Base-by-base conservation (phyloP, 257 asterid genomes). In the Eustoma russellianum region DNA sequence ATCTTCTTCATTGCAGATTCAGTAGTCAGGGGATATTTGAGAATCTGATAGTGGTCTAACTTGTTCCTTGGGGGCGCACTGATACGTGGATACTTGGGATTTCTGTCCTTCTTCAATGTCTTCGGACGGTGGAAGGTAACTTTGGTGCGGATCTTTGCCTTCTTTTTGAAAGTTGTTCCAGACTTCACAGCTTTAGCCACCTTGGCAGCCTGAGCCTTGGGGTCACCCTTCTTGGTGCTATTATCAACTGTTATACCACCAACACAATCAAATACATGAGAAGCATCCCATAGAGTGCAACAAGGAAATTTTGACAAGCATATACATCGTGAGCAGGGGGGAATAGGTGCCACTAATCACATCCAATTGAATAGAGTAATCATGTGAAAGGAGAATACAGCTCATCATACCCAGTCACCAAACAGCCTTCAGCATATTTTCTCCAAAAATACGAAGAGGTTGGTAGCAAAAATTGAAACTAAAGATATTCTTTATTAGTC, bases 1-100 rank as follows among this genome's bases (percentile, higher is more conserved):
- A 70, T 70, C 50, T 70, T 70, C 55, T 70, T 70, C 76, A 70
- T 70, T 45, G 76, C 76, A 12, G 76, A 70, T 54, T 70, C 76
- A 18, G 76, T 70, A 6, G 76, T 70, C 57, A 70, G 66, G 3
- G 76, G 76, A 65, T 60, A 70, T 15, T 70, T 70, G 41, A 70
- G 62, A 46, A 70, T 65, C 58, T 70, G 71, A 35, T 64, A 70
- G 17, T 70, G 76, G 16, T 70, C 76, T 58, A 70, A 60, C 46
- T 70, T 70, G 68, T 65, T 65, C 62, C 72, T 65, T 10, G 68
- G 65, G 35, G 76, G 71, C 15, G 76, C 76, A 17, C 76, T 70
- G 51, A 70, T 47, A 13, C 76, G 65, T 16, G 72, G 76, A 45
- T 70, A 70, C 57, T 70, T 70, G 0, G 76, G 76, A 12, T 61